phyloP scores from a whole-genome alignment of 495 filamentous ascomycete genomes.

The Penicillium psychrofluorescens region DNA sequence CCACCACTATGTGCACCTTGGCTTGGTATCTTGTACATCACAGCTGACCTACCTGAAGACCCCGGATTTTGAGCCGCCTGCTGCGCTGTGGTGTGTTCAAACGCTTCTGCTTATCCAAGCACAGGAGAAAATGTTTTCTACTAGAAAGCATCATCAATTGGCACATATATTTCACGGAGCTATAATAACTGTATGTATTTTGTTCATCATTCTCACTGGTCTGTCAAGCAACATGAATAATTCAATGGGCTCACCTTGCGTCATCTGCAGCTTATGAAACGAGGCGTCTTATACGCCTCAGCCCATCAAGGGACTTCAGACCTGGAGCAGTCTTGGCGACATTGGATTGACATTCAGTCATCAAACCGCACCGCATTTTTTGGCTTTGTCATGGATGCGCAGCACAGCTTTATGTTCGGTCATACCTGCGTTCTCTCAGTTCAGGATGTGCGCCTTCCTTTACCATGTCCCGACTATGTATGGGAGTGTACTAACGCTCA shows the following conservation, averaged over 20 bases:
- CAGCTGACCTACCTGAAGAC: no score
- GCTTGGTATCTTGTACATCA: no score
- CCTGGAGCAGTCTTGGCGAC: conserved; percentile 1
- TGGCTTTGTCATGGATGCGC: conserved; percentile 14
- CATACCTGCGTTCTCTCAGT: conserved; percentile 10
- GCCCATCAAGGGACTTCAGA: no score
- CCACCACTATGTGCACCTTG: no score
- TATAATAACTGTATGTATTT: conserved; percentile 7
- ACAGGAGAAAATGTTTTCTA: conserved; percentile 11
- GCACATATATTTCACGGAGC: conserved; percentile 13
- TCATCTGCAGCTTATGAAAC: no score
- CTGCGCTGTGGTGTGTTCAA: conserved; percentile 10
- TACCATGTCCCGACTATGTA: conserved; percentile 9
- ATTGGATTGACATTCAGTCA: conserved; percentile 10
- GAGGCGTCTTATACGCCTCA: no score
- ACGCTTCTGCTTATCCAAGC: conserved; percentile 9
- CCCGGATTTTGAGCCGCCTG: conserved; percentile 3
- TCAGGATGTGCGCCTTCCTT: conserved; percentile 6
- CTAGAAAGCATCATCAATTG: conserved; percentile 10
- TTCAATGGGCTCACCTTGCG: no score
- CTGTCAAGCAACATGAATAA: no score
- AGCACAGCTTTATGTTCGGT: conserved; percentile 14
- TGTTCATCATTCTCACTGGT: no score
- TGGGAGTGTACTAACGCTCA: conserved; percentile 8
- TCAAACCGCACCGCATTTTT: conserved; percentile 14